phyloP scores from a whole-genome alignment of 1,284 basidiomycete genomes.

The Tilletia horrida region DNA sequence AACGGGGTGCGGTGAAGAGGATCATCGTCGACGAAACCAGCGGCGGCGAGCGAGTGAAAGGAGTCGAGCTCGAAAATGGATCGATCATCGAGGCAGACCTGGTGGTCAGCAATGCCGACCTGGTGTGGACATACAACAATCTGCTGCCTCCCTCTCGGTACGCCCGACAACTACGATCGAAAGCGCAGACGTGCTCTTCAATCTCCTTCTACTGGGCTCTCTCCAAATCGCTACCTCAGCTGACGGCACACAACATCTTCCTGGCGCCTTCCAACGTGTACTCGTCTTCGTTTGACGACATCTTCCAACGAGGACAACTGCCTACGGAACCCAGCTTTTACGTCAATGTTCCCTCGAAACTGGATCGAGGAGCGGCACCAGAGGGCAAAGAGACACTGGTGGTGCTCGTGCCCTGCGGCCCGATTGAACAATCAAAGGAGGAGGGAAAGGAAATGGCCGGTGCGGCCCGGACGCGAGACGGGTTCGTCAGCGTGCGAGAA shows the following conservation, averaged over 20 bases:
- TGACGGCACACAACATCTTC: constrained; percentile 59
- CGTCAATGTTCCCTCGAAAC: constrained; percentile 60
- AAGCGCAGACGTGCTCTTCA: constrained; percentile 58
- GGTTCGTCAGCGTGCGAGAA: constrained; percentile 28
- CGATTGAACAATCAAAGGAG: constrained; percentile 32
- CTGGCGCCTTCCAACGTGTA: constrained; percentile 56
- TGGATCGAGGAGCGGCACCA: constrained; percentile 55
- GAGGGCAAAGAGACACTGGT: constrained; percentile 55
- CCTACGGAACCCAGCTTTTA: constrained; percentile 62
- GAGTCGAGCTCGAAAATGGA: constrained; percentile 58
- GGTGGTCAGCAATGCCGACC: constrained; percentile 61
- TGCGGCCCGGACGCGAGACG: constrained; percentile 34
- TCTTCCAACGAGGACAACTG: constrained; percentile 59
- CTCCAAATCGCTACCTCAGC: constrained; percentile 55
- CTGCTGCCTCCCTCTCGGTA: constrained; percentile 56
- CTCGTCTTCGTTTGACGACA: constrained; percentile 60
- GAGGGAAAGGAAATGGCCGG: constrained; percentile 30
- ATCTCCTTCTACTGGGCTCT: constrained; percentile 63
- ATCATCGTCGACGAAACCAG: constrained; percentile 47
- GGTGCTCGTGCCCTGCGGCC: constrained; percentile 56
- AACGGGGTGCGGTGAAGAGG: constrained; percentile 49
- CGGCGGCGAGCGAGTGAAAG: constrained; percentile 43
- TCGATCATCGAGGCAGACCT: constrained; percentile 58
- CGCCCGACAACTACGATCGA: constrained; percentile 39
- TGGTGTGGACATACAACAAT: constrained; percentile 60